Conservation (phyloP, 371 early-diverging fungal genomes). For the Mortierella sp. region DNA sequence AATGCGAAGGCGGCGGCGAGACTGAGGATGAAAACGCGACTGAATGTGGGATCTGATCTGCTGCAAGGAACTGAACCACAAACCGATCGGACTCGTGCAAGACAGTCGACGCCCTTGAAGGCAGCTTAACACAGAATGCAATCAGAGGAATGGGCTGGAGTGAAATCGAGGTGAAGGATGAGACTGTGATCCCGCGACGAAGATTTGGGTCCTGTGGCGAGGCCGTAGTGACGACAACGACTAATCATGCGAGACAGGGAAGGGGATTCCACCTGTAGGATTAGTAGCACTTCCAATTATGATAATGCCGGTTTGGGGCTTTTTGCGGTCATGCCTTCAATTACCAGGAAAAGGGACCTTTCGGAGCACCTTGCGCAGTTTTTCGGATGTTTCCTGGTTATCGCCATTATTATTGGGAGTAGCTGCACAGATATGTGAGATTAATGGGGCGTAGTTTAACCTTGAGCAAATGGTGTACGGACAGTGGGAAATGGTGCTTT, state of each 20-base stretch:
- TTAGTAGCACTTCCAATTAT: too few relatives aligned
- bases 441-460: too few relatives aligned
- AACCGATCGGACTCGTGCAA: slow-evolving; percentile 68
- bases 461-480: too few relatives aligned
- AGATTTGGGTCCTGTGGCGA: slow-evolving; percentile 54
- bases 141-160: slow-evolving; percentile 72
- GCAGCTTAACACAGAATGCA: slow-evolving; percentile 72
- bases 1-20: slow-evolving; percentile 16
- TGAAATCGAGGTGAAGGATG: slow-evolving; percentile 78
- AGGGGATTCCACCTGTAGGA: too few relatives aligned
- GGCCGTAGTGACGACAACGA: slow-evolving; percentile 68
- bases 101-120: slow-evolving; percentile 69
- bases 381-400: slow-evolving; percentile 48
- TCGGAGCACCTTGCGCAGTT: slow-evolving; percentile 70
- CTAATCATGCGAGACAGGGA: too few relatives aligned
- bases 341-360: slow-evolving; percentile 72
- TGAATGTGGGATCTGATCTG: slow-evolving; percentile 72
- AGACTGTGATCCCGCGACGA: slow-evolving; percentile 75
- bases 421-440: background rate
- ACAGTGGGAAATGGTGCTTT: too few relatives aligned
- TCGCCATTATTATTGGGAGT: background rate
- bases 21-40: slow-evolving; percentile 73
- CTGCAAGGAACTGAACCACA: slow-evolving; percentile 69
- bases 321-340: background rate
- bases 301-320: too few relatives aligned